Evolutionary conservation across 2,329 filamentous ascomycete species (phyloP).

Genomic region (Claviceps pazoutovae): DNA sequence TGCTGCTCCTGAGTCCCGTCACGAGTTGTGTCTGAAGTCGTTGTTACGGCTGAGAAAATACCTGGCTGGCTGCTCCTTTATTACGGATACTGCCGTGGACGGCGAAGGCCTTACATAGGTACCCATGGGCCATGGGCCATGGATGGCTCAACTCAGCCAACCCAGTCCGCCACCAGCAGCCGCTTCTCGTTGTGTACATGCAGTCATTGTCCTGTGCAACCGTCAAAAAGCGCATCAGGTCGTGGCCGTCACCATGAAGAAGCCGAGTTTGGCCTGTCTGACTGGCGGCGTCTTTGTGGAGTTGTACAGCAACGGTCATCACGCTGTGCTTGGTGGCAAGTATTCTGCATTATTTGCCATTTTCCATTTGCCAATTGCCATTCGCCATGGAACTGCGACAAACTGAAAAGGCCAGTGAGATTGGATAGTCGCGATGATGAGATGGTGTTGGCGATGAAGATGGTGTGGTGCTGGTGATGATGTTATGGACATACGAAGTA

Average conservation of each 20-base stretch:
- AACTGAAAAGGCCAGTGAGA: not conserved
- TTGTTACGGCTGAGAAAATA: too few relatives aligned
- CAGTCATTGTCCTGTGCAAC: not conserved
- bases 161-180: slow-evolving; percentile 10
- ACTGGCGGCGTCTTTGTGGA: not conserved
- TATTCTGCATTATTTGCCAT: too few relatives aligned
- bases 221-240: not conserved
- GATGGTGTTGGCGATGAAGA: not conserved
- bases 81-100: slow-evolving; percentile 18
- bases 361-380: not conserved
- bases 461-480: not conserved
- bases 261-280: too few relatives aligned
- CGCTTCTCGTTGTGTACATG: not conserved
- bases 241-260: not conserved
- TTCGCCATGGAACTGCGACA: not conserved
- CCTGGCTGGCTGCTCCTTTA: slow-evolving; percentile 8
- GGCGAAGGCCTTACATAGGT: too few relatives aligned
- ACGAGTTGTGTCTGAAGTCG: too few relatives aligned
- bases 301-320: not conserved
- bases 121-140: slow-evolving; percentile 19
- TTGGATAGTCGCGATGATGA: not conserved
- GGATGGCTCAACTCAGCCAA: slow-evolving; percentile 11
- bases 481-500: too few relatives aligned
- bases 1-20: slow-evolving; percentile 7
- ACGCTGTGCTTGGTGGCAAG: not conserved